phyloP scores from a whole-genome alignment of 2,329 filamentous ascomycete genomes.

The Chaetoscypha palmicola region DNA sequence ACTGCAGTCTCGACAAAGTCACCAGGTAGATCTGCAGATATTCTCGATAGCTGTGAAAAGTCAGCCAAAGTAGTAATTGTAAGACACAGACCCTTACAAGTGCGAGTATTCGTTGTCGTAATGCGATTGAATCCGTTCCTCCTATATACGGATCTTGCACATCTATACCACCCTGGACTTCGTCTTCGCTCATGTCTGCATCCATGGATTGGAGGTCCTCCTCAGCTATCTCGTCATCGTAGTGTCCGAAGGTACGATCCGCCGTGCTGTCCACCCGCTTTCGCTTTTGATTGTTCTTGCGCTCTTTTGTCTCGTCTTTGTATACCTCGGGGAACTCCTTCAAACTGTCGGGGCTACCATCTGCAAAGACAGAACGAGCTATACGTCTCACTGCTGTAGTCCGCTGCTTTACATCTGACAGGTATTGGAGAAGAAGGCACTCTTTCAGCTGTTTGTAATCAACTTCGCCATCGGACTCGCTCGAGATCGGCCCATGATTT shows the following conservation, averaged over 20 bases:
- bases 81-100: slow-evolving; percentile 19
- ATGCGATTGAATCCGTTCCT: slow-evolving; percentile 24
- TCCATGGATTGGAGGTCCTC: slow-evolving; percentile 39
- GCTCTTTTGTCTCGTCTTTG: slow-evolving; percentile 52
- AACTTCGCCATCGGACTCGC: slow-evolving; percentile 22
- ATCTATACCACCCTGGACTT: slow-evolving; percentile 5
- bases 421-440: slow-evolving; percentile 52
- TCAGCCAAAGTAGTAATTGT: slow-evolving; percentile 4
- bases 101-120: slow-evolving; percentile 27
- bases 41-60: slow-evolving; percentile 23
- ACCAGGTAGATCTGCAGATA: slow-evolving; percentile 35
- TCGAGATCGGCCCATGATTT: slow-evolving; percentile 24
- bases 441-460: slow-evolving; percentile 37
- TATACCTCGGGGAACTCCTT: slow-evolving; percentile 61
- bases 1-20: slow-evolving; percentile 40
- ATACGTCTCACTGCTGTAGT: slow-evolving; percentile 43
- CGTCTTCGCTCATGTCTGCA: slow-evolving; percentile 18
- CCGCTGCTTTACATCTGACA: slow-evolving; percentile 33
- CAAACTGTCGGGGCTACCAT: slow-evolving; percentile 47
- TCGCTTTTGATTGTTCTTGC: slow-evolving; percentile 41
- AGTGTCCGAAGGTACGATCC: slow-evolving; percentile 16
- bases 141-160: slow-evolving; percentile 22
- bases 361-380: slow-evolving; percentile 60
- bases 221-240: slow-evolving; percentile 41
- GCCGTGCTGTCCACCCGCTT: slow-evolving; percentile 34